Evolutionary conservation across 441 rosid genomes (phyloP), one percentile per base, ranked within the genome.

Genomic region (Gossypium gossypioides): DNA sequence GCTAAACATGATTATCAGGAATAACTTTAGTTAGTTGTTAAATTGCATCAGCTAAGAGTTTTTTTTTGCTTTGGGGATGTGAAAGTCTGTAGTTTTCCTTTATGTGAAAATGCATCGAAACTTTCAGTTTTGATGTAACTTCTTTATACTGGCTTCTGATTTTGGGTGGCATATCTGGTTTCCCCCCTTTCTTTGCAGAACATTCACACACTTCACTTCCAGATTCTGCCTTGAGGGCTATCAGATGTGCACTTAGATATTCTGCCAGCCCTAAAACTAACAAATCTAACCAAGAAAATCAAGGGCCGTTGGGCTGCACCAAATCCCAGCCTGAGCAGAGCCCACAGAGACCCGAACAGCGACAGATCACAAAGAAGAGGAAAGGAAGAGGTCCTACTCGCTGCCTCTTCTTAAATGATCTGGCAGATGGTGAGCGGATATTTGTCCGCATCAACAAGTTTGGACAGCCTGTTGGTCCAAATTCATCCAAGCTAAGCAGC

Each of bases 391-490:
- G 84, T 57, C 79, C 79, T 21, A 74, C 81, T 16, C 58, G 50
- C 8, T 78, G 84, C 76, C 77, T 66, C 24, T 68, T 61, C 62
- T 61, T 78, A 71, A 72, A 63, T 16, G 77, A 80, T 34, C 16
- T 74, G 68, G 58, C 65, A 40, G 79, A 78, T 29, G 86, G 82
- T 61, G 73, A 75, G 46, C 79, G 74, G 32, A 72, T 83, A 44
- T 32, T 48, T 60, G 76, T 83, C 65, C 78, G 72, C 15, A 13
- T 78, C 71, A 83, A 83, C 63, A 37, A 29, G 13, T 24, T 74
- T 63, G 84, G 86, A 27, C 84, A 83, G 62, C 82, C 86, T 61
- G 58, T 80, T 74, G 86, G 84, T 22, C 63, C 76, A 15, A 79
- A 80, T 60, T 65, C 84, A 59, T 32, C 64, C 46, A 83, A 78